Evolutionary conservation across 148 eudicot genomes (phyloP), one percentile per base, ranked within the genome.

Genomic region (Silene conica): DNA sequence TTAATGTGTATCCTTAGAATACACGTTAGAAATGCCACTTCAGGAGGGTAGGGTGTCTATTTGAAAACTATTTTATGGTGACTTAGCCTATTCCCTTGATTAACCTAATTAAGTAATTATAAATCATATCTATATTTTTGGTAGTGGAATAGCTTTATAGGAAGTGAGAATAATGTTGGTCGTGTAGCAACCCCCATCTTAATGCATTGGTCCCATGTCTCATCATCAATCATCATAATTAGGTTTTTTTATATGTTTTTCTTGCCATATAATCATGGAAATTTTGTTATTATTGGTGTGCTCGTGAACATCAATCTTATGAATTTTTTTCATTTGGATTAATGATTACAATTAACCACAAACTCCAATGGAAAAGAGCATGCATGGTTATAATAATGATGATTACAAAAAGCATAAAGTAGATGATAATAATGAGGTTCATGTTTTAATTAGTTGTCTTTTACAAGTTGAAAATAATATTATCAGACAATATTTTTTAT

Each of bases 81-180:
- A 57, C 5, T 6, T 57, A 19, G 61, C 61, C 1, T 18, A 16
- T 59, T 11, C 14, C 5, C 23, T 19, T 59, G 13, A 59, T 59
- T 20, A 59, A 59, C 16, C 69, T 57, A 63, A 23, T 38, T 31
- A 31, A 31, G 3, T 2, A 31, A 31, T 31, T 1, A 67, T 6
- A 46, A 73, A 73, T 73, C 61, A 66, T 45, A 31, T 57, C 71
- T 60, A 8, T 19, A 56, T 19, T 31, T 74, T 55, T 11, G n/a
- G 28, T 66, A 34, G 56, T 66, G 77, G 55, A 38, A 1, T 66
- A 67, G 77, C 77, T 75, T 75, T 75, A 1, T 75, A 41, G 52
- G 8, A 67, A 56, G 31, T 20, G 28, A 66, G 71, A 74, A 55
- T 74, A 65, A 66, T 74, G 26, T 46, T 50, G 59, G 22, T 73